Evolutionary conservation across 2,329 filamentous ascomycete genomes (phyloP).

Genomic region (Hypomyces rosellus): DNA sequence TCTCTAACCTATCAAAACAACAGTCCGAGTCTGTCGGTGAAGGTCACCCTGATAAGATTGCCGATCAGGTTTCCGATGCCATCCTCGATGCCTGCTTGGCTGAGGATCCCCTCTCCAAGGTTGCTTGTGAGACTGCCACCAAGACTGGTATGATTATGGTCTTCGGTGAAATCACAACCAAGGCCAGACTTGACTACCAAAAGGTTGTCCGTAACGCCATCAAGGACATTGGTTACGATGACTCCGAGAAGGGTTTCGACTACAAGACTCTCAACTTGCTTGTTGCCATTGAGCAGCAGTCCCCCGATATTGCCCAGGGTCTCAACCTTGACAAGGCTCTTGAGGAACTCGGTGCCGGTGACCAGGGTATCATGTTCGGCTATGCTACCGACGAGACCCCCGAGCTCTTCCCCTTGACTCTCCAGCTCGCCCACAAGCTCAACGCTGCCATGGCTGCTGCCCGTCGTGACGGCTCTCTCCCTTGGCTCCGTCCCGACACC

Average conservation of each 20-base stretch:
- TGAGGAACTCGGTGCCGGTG: slow-evolving; percentile 96
- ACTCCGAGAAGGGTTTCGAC: slow-evolving; percentile 96
- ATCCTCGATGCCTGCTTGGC: slow-evolving; percentile 95
- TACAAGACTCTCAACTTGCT: slow-evolving; percentile 99
- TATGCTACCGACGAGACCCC: slow-evolving; percentile 99
- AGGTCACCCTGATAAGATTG: slow-evolving; percentile 94
- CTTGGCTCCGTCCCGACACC: slow-evolving; percentile 96
- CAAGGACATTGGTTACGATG: slow-evolving; percentile 98
- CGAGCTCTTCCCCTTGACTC: slow-evolving; percentile 89
- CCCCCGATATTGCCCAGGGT: slow-evolving; percentile 97
- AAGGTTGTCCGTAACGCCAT: slow-evolving; percentile 90
- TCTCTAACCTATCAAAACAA: neutral
- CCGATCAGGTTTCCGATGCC: slow-evolving; percentile 97
- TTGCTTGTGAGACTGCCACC: slow-evolving; percentile 97
- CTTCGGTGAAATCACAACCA: slow-evolving; percentile 97
- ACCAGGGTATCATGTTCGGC: slow-evolving; percentile 99
- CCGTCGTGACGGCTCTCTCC: slow-evolving; percentile 77
- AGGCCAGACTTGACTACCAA: slow-evolving; percentile 94
- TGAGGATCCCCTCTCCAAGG: slow-evolving; percentile 95
- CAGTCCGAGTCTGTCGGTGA: slow-evolving; percentile 83
- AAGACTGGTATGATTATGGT: slow-evolving; percentile 99
- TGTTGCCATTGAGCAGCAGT: slow-evolving; percentile 98
- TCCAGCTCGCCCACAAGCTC: slow-evolving; percentile 92
- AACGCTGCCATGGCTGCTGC: slow-evolving; percentile 91
- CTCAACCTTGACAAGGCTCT: slow-evolving; percentile 97